phyloP scores from a whole-genome alignment of 1,139 yeast genomes.

The Arxiozyma heterogenica region DNA sequence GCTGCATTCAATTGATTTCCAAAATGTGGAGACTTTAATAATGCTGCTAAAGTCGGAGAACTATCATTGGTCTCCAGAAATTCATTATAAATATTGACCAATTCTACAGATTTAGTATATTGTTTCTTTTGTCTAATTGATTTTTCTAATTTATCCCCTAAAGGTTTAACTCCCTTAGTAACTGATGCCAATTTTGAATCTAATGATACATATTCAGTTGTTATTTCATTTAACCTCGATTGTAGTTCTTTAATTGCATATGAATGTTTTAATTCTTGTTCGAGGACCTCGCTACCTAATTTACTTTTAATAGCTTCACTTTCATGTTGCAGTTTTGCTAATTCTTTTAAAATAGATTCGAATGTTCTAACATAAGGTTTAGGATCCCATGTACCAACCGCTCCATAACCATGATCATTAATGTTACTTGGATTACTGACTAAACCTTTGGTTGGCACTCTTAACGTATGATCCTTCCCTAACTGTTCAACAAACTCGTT shows the following conservation, averaged over 20 bases:
- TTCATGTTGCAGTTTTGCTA: conserved; percentile 50
- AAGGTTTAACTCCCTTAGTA: conserved; percentile 56
- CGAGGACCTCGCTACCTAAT: conserved; percentile 48
- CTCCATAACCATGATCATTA: not conserved
- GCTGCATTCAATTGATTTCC: conserved; percentile 60
- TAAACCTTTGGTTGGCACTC: conserved; percentile 16
- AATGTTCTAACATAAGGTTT: conserved; percentile 91
- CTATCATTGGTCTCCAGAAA: conserved; percentile 45
- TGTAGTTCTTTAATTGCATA: conserved; percentile 54
- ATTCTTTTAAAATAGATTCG: conserved; percentile 71
- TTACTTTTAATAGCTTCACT: conserved; percentile 34
- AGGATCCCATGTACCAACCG: conserved; percentile 45
- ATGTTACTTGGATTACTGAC: conserved; percentile 11
- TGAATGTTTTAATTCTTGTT: conserved; percentile 60
- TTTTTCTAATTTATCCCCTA: conserved; percentile 65
- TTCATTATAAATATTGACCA: conserved; percentile 70
- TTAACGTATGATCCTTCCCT: conserved; percentile 56
- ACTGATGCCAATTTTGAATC: conserved; percentile 55
- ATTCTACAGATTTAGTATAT: conserved; percentile 61
- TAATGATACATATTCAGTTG: conserved; percentile 43
- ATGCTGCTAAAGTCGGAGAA: conserved; percentile 52
- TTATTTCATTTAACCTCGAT: conserved; percentile 35
- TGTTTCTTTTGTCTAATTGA: conserved; percentile 72
- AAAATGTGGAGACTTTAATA: conserved; percentile 33
- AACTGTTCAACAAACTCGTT: conserved; percentile 78